Conservation (phyloP, 371 early-diverging fungal species). For the Mucor irregularis region DNA sequence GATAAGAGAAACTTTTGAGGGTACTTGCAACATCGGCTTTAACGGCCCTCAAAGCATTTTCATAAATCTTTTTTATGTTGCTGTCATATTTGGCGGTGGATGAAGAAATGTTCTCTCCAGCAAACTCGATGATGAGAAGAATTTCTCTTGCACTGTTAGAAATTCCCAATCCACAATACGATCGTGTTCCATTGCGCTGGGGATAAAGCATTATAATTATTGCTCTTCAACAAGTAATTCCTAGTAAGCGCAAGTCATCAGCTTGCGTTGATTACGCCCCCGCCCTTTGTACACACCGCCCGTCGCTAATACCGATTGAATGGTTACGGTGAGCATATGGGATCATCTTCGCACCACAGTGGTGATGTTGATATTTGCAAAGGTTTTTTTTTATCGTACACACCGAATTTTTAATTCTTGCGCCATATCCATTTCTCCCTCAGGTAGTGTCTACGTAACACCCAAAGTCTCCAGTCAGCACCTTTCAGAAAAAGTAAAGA, state of each 20-base stretch:
- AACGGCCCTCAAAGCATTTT: constrained; percentile 15
- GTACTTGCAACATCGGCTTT: too few species aligned
- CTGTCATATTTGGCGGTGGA: constrained; percentile 14
- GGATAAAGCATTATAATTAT: constrained; percentile 66
- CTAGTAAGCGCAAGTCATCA: constrained; percentile 65
- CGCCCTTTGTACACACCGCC: background rate
- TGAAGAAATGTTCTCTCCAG: constrained; percentile 8
- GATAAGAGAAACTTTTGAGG: constrained; percentile 9
- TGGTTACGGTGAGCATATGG: background rate
- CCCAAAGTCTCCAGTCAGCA: too few species aligned
- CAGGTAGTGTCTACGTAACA: too few species aligned
- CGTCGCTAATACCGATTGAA: background rate
- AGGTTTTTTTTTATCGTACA: too few species aligned
- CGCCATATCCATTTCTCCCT: too few species aligned
- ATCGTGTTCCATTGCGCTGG: too few species aligned
- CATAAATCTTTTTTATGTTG: constrained; percentile 6
- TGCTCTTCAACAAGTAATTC: constrained; percentile 64
- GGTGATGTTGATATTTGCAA: too few species aligned
- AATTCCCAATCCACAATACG: constrained; percentile 6
- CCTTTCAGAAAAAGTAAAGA: too few species aligned
- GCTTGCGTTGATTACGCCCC: constrained; percentile 56
- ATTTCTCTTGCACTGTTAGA: constrained; percentile 7
- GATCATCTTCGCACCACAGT: too few species aligned
- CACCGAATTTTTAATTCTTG: too few species aligned
- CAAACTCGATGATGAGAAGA: constrained; percentile 13